phyloP scores from a whole-genome alignment of 164 flowering plant species.

The Magnolia kwangsiensis region DNA sequence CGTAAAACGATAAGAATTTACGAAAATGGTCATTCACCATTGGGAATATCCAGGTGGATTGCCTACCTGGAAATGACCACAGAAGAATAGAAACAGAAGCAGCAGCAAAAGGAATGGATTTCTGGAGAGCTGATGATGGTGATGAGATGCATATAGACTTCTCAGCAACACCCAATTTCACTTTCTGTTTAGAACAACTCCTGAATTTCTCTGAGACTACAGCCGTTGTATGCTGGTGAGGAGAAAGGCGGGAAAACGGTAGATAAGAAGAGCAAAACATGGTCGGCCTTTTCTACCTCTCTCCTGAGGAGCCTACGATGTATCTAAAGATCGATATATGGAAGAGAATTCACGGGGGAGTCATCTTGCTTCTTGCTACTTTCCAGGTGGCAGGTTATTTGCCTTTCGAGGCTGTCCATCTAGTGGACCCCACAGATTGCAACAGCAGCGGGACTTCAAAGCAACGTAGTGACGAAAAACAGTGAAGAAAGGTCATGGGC shows the following conservation, averaged over 20 bases:
- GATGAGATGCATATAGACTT: neutral
- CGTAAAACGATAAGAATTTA: neutral
- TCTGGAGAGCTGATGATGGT: slow-evolving; percentile 2
- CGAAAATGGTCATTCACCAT: neutral
- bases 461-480: too few relatives aligned
- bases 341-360: too few relatives aligned
- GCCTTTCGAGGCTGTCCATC: too few relatives aligned
- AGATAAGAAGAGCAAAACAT: slow-evolving; percentile 2
- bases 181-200: too few relatives aligned
- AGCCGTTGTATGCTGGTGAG: neutral
- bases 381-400: too few relatives aligned
- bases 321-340: too few relatives aligned
- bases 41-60: neutral
- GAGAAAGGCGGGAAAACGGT: neutral
- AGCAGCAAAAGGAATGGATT: slow-evolving; percentile 8
- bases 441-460: too few relatives aligned
- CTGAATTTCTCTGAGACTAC: neutral
- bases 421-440: too few relatives aligned
- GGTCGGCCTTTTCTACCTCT: neutral
- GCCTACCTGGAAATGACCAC: slow-evolving; percentile 13
- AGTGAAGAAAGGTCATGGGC: too few relatives aligned
- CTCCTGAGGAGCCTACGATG: too few relatives aligned
- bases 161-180: neutral
- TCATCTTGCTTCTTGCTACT: too few relatives aligned
- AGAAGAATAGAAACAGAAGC: slow-evolving; percentile 8